phyloP scores from a whole-genome alignment of 129 eudicot species.

The Smallanthus sonchifolius region DNA sequence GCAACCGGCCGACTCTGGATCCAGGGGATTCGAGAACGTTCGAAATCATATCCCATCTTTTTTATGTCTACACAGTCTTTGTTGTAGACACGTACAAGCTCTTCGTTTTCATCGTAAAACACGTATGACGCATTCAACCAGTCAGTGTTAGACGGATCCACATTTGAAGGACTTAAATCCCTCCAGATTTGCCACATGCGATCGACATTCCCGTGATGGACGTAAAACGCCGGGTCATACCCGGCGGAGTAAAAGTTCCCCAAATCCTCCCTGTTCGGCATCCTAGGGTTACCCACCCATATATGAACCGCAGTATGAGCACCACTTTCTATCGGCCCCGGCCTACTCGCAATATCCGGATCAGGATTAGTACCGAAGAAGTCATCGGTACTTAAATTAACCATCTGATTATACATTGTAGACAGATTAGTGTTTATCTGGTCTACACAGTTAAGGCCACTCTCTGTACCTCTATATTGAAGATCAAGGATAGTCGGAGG shows the following conservation, averaged over 20 bases:
- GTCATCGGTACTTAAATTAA: neutral
- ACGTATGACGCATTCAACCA: constrained; percentile 36
- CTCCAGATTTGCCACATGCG: constrained; percentile 47
- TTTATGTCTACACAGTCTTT: constrained; percentile 29
- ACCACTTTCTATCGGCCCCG: constrained; percentile 27
- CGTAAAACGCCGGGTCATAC: constrained; percentile 40
- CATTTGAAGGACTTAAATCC: neutral
- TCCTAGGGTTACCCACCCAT: constrained; percentile 33
- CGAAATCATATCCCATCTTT: constrained; percentile 32
- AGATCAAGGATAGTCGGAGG: constrained; percentile 30
- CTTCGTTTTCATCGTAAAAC: constrained; percentile 48
- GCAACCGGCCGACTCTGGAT: constrained; percentile 18
- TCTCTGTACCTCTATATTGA: neutral
- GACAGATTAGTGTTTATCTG: constrained; percentile 7
- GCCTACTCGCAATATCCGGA: neutral
- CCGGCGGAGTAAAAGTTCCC: constrained; percentile 46
- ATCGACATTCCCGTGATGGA: constrained; percentile 43
- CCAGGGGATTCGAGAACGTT: constrained; percentile 37
- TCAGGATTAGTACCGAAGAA: constrained; percentile 26
- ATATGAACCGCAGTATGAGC: constrained; percentile 23
- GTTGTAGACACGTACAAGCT: constrained; percentile 39
- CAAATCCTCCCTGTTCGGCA: constrained; percentile 40
- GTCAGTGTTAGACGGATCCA: constrained; percentile 19
- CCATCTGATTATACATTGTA: constrained; percentile 32
- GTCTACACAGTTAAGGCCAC: neutral